A percentile compares a stretch with the other conserved stretches of the same genome.
Conservation (phyloP, 2,329 filamentous ascomycete species). For the Penicillium frequentans region DNA sequence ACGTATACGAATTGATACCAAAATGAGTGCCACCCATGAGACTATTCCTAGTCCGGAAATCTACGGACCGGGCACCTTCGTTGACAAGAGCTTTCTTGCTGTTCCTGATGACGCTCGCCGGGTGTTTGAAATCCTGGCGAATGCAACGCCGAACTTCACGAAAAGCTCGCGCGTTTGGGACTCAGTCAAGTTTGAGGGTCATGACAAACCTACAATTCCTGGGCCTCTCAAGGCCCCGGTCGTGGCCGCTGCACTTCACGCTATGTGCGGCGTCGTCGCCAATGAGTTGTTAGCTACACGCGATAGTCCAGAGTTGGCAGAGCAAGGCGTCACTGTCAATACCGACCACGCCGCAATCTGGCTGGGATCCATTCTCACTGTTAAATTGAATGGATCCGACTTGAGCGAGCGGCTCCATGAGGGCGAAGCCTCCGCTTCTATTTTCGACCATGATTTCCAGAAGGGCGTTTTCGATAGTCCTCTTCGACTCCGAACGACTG, state of each 20-base stretch:
- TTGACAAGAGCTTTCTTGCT: slow-evolving; percentile 38
- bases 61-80: slow-evolving; percentile 45
- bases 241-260: slow-evolving; percentile 45
- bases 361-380: slow-evolving; percentile 42
- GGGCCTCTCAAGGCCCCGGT: slow-evolving; percentile 47
- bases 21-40: no score
- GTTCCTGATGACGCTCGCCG: slow-evolving; percentile 38
- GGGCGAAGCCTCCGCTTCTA: slow-evolving; percentile 23
- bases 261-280: slow-evolving; percentile 45
- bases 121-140: slow-evolving; percentile 39
- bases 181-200: slow-evolving; percentile 42
- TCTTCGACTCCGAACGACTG: slow-evolving; percentile 44
- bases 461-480: background rate
- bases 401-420: slow-evolving; percentile 28
- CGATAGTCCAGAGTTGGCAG: slow-evolving; percentile 10
- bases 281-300: slow-evolving; percentile 38
- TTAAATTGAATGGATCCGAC: slow-evolving; percentile 39
- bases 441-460: slow-evolving; percentile 40
- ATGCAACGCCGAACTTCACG: slow-evolving; percentile 42
- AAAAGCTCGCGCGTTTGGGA: slow-evolving; percentile 26
- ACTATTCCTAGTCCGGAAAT: background rate
- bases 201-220: slow-evolving; percentile 41
- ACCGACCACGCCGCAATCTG: slow-evolving; percentile 51
- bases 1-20: no score
- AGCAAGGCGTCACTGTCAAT: slow-evolving; percentile 40